Evolutionary conservation across 2,329 filamentous ascomycete genomes (phyloP), one percentile per base, ranked within the genome.

Genomic region (Aureobasidium sp.): DNA sequence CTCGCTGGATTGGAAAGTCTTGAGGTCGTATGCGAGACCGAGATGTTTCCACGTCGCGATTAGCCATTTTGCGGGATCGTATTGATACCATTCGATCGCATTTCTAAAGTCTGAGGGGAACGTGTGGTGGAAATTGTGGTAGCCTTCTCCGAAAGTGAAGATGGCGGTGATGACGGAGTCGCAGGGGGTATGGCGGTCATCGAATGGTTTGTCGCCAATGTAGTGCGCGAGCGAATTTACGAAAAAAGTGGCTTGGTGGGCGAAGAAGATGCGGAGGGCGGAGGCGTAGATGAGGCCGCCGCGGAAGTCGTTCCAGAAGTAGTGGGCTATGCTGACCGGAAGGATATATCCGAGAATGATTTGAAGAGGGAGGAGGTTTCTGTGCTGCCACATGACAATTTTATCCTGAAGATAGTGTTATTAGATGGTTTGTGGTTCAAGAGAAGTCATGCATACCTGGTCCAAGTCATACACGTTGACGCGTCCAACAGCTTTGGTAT

Each of bases 61-160:
- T 66, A 74, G 79, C 88, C 88, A 93, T 76, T 94, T 94, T 69
- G 88, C 94, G 44, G 88, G 88, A 69, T 94, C 88, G 66, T 94
- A 94, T 73, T 93, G 88, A 74, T 83, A 85, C 88, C 88, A 94
- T 71, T 89, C 78, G 62, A 93, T 91, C 57, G 87, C 88, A 68
- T 94, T 94, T 68, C 88, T 86, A 80, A 93, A 94, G 71, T 94
- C 88, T 10, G 87, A 91, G 50, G 88, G 88, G 73, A 94, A 94
- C 71, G 94, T 88, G 78, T 94, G 88, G 74, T 94, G 88, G 79
- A 94, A 94, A 79, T 94, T 94, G 79, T 94, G 88, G 75, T 94
- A 94, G 25, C 88, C 88, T 73, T 90, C 88, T 44, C 88, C 88
- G 21, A 94, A 83, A 37, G 88, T 94, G 61, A 89, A 83, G 16